Percentiles rank a stretch among this genome's conserved stretches.
phyloP scores from a whole-genome alignment of 2,329 filamentous ascomycete genomes.

The Sclerotiophoma versabilis region DNA sequence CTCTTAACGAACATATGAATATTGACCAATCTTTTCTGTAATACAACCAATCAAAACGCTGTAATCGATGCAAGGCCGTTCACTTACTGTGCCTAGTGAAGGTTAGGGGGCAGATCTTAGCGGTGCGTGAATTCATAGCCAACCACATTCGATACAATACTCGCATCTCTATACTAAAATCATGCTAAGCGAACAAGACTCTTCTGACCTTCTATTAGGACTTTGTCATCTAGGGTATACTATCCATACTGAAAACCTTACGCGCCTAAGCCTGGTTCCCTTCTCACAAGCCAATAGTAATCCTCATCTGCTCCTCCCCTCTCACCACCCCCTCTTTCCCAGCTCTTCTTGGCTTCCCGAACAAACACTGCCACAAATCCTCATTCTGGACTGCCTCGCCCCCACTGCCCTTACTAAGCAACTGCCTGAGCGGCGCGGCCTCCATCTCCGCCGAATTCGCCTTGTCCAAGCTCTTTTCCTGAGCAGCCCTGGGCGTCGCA shows the following conservation, averaged over 20 bases:
- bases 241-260: too few species aligned
- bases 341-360: slow-evolving; percentile 62
- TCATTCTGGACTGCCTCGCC: slow-evolving; percentile 81
- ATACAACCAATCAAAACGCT: too few species aligned
- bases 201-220: too few species aligned
- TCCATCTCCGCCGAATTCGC: slow-evolving; percentile 87
- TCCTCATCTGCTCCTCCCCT: neutral
- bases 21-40: too few species aligned
- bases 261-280: neutral
- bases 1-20: too few species aligned
- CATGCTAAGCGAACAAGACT: too few species aligned
- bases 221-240: neutral
- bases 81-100: too few species aligned
- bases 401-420: slow-evolving; percentile 74
- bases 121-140: too few species aligned
- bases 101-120: too few species aligned
- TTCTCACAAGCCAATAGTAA: slow-evolving; percentile 49
- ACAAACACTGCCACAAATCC: slow-evolving; percentile 89
- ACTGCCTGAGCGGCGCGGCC: slow-evolving; percentile 70
- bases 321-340: neutral
- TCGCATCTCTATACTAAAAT: too few species aligned
- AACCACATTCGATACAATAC: too few species aligned
- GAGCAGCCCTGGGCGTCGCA: slow-evolving; percentile 46
- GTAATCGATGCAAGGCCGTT: too few species aligned
- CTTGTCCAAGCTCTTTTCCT: slow-evolving; percentile 73